These are phyloP conservation scores for Medicago arabica DNA, from an alignment of 306 rosid genomes.

Conservation along the genomic window DNA sequence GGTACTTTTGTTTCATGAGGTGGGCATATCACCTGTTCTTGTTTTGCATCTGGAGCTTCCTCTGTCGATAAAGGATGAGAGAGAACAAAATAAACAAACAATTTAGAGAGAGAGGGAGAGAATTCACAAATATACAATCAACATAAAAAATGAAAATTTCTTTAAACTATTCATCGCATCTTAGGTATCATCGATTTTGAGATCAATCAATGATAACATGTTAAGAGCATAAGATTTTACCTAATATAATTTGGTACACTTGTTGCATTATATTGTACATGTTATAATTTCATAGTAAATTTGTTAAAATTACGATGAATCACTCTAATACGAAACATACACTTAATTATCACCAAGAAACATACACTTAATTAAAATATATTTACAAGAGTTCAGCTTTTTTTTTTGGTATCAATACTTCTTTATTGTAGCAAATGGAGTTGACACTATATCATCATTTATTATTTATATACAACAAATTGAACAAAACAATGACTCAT, in stretches of 20 bases:
- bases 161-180: constrained; percentile 1
- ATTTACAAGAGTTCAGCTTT: too few species aligned
- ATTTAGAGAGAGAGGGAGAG: not conserved
- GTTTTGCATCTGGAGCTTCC: constrained; percentile 38
- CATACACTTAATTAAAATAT: too few species aligned
- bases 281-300: too few species aligned
- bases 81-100: not conserved
- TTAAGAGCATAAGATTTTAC: not conserved
- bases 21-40: constrained; percentile 42
- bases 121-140: not conserved
- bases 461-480: not conserved
- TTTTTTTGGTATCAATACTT: too few species aligned
- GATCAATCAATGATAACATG: not conserved
- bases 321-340: too few species aligned
- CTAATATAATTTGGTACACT: not conserved
- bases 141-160: not conserved
- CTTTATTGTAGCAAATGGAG: too few species aligned
- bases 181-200: not conserved
- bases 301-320: too few species aligned
- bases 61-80: not conserved
- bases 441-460: not conserved
- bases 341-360: too few species aligned
- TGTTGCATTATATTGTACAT: too few species aligned
- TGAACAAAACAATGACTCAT: constrained; percentile 16
- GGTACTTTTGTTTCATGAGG: constrained; percentile 21